A percentile compares a stretch with the other conserved stretches of the same genome.
Evolutionary conservation across 1,284 basidiomycete species (phyloP).

Genomic region (Cerrena zonata): DNA sequence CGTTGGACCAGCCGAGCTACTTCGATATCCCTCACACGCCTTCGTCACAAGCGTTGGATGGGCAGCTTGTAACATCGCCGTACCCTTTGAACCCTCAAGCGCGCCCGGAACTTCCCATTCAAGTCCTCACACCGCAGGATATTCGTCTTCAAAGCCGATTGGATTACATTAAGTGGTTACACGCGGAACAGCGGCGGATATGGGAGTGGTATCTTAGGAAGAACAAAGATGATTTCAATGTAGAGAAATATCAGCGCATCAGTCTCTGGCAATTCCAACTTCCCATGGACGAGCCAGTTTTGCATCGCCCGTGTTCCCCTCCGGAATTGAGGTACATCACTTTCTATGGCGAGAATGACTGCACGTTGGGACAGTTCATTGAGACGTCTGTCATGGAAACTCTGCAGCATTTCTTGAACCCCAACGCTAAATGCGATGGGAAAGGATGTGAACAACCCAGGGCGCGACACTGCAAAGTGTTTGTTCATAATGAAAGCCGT

Average conservation of each 20-base stretch:
- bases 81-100: conserved; percentile 17
- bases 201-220: conserved; percentile 90
- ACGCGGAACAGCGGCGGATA: conserved; percentile 78
- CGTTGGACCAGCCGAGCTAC: conserved; percentile 32
- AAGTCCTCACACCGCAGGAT: conserved; percentile 47
- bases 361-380: conserved; percentile 88
- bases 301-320: conserved; percentile 64
- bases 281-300: conserved; percentile 61
- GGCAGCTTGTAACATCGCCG: conserved; percentile 20
- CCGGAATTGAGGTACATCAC: conserved; percentile 69
- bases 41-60: conserved; percentile 18
- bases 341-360: conserved; percentile 91
- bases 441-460: conserved; percentile 81
- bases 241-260: conserved; percentile 91
- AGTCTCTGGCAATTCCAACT: conserved; percentile 70
- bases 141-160: conserved; percentile 71
- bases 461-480: conserved; percentile 82
- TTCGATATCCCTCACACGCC: conserved; percentile 36
- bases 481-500: conserved; percentile 82
- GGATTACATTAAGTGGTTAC: conserved; percentile 67
- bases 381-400: conserved; percentile 74
- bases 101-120: conserved; percentile 37
- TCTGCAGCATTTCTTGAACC: conserved; percentile 61
- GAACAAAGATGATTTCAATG: conserved; percentile 78
- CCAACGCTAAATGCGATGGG: conserved; percentile 71